Conservation (phyloP, 306 rosid genomes). For the Nissolia schottii region DNA sequence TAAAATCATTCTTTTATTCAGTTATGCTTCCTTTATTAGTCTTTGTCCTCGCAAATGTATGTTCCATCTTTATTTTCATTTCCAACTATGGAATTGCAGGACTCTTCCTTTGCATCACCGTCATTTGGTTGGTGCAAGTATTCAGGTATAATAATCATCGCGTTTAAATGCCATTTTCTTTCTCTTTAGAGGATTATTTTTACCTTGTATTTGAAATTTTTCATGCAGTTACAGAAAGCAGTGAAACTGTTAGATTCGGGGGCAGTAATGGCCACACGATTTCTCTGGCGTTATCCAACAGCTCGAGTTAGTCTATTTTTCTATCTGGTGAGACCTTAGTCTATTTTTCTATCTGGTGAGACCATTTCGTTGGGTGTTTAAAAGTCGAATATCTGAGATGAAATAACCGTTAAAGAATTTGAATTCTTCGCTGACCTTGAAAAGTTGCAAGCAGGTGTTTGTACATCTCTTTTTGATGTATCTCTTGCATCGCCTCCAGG, state of each 20-base stretch:
- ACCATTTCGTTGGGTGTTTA: neutral
- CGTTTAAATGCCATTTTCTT: neutral
- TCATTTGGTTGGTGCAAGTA: slow-evolving; percentile 75
- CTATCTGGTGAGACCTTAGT: slow-evolving; percentile 72
- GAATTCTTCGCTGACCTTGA: slow-evolving; percentile 25
- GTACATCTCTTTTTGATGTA: slow-evolving; percentile 96
- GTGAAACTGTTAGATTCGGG: slow-evolving; percentile 69
- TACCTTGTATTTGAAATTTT: neutral
- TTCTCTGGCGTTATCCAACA: slow-evolving; percentile 79
- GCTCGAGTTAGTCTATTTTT: slow-evolving; percentile 74
- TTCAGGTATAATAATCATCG: slow-evolving; percentile 50
- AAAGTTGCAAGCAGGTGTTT: slow-evolving; percentile 65
- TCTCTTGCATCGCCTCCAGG: slow-evolving; percentile 96
- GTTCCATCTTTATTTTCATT: neutral
- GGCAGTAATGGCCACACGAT: slow-evolving; percentile 74
- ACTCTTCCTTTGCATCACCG: slow-evolving; percentile 90
- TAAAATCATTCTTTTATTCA: neutral
- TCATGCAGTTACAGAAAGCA: slow-evolving; percentile 62
- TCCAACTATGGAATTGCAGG: slow-evolving; percentile 42
- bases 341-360: slow-evolving; percentile 84
- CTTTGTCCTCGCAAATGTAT: neutral
- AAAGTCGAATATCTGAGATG: neutral
- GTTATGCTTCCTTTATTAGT: neutral
- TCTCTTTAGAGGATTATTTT: slow-evolving; percentile 1
- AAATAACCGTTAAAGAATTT: slow-evolving; percentile 1